phyloP scores from a whole-genome alignment of 352 stramenopile species.

The Phytophthora sp. region DNA sequence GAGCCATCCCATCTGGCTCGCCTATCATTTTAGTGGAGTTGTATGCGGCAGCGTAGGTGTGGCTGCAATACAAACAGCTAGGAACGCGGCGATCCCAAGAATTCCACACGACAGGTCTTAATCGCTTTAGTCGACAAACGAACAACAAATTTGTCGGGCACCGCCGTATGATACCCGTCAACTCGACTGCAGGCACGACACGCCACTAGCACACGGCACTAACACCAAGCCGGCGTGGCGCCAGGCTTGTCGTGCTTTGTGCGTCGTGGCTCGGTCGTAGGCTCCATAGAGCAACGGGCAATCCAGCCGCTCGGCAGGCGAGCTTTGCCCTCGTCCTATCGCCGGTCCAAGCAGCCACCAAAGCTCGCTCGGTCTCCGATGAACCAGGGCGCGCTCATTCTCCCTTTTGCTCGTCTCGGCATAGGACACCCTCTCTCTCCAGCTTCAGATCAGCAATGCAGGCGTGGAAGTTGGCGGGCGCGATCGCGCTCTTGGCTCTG shows the following conservation, averaged over 20 bases:
- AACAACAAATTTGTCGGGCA: slow-evolving; percentile 9
- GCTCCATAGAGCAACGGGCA: slow-evolving; percentile 24
- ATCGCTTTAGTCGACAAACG: slow-evolving; percentile 13
- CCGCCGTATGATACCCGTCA: neutral
- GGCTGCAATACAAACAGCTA: neutral
- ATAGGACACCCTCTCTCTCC: slow-evolving; percentile 16
- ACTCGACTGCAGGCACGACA: slow-evolving; percentile 1
- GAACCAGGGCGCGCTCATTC: slow-evolving; percentile 19
- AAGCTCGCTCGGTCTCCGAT: slow-evolving; percentile 1
- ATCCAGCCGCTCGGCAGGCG: slow-evolving; percentile 21
- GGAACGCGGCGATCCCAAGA: neutral
- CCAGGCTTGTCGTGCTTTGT: slow-evolving; percentile 37
- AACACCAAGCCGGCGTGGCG: slow-evolving; percentile 20
- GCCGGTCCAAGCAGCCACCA: slow-evolving; percentile 13
- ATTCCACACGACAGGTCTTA: slow-evolving; percentile 13
- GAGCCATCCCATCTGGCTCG: slow-evolving; percentile 18
- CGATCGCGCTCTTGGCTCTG: slow-evolving; percentile 42
- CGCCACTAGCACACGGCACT: slow-evolving; percentile 19
- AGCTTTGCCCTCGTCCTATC: slow-evolving; percentile 32
- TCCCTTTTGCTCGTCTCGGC: slow-evolving; percentile 29
- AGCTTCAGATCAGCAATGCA: slow-evolving; percentile 38
- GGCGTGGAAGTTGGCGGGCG: slow-evolving; percentile 41
- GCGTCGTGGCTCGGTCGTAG: slow-evolving; percentile 26
- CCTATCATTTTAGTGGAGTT: slow-evolving; percentile 18
- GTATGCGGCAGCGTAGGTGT: slow-evolving; percentile 10